Percentiles rank a stretch among this genome's conserved stretches.
Evolutionary conservation across 176 grass and related monocot species (phyloP).

Genomic region (Musa schizocarpa): DNA sequence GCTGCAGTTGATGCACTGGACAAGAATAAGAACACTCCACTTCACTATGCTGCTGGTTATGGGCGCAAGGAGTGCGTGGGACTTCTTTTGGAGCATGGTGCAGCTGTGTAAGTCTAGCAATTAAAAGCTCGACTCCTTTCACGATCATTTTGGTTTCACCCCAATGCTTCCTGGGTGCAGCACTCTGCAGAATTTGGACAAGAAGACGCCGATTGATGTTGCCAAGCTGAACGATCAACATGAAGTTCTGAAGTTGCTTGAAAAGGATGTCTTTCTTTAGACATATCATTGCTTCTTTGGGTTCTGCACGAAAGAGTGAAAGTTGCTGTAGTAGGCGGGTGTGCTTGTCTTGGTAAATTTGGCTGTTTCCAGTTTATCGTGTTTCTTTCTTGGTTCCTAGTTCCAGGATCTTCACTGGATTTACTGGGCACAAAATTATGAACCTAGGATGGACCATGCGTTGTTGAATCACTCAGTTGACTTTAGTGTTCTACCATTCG

Average conservation of each 20-base stretch:
- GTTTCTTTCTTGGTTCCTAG: background rate
- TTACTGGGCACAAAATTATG: too few species aligned
- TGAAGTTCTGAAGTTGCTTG: constrained; percentile 5
- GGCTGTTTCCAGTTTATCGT: background rate
- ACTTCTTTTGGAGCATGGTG: constrained; percentile 5
- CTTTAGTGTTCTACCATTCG: too few species aligned
- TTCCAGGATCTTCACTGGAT: background rate
- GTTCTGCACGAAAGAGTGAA: background rate
- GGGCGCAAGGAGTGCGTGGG: constrained; percentile 5
- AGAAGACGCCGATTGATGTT: constrained; percentile 2
- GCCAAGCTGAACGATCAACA: constrained; percentile 10
- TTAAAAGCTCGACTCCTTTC: background rate
- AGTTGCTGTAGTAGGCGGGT: background rate
- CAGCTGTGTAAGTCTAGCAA: constrained; percentile 1
- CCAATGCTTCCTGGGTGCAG: background rate
- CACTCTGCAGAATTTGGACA: constrained; percentile 7
- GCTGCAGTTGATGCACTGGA: constrained; percentile 6
- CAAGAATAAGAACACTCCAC: constrained; percentile 7
- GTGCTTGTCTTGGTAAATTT: background rate
- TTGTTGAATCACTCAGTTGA: too few species aligned
- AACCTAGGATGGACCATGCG: too few species aligned
- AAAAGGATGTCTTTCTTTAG: constrained; percentile 5
- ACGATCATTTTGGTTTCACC: background rate
- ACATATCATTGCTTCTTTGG: too few species aligned
- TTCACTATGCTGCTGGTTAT: constrained; percentile 13